A percentile compares a stretch with the other conserved stretches of the same genome.
Evolutionary conservation across 805 yeast species (phyloP).

Genomic region (Pichia scutulata): DNA sequence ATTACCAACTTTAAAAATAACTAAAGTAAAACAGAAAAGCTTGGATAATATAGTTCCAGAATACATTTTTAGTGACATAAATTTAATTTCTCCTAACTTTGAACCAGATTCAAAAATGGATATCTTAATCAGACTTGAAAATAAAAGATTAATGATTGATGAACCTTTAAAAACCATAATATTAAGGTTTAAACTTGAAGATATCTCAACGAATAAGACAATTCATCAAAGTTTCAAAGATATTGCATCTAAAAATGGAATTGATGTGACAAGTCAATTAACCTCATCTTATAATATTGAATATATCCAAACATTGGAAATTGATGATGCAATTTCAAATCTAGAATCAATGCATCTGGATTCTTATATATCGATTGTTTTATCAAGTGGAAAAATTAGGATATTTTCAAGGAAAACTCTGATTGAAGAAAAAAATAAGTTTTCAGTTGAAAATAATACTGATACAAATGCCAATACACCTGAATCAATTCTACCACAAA

Average conservation of each 20-base stretch:
- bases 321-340: constrained; percentile 24
- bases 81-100: constrained; percentile 39
- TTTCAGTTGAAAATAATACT: constrained; percentile 19
- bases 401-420: constrained; percentile 34
- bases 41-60: constrained; percentile 12
- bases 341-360: constrained; percentile 33
- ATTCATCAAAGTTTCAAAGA: constrained; percentile 21
- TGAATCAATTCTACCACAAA: constrained; percentile 18
- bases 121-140: constrained; percentile 37
- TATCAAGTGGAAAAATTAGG: constrained; percentile 39
- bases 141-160: constrained; percentile 11
- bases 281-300: constrained; percentile 8
- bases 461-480: constrained; percentile 3
- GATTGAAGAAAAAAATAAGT: constrained; percentile 18
- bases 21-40: constrained; percentile 24
- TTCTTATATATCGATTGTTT: constrained; percentile 31
- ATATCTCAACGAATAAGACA: constrained; percentile 7
- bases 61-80: constrained; percentile 25
- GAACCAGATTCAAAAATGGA: constrained; percentile 37
- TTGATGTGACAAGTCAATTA: constrained; percentile 6
- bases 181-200: constrained; percentile 22
- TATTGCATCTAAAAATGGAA: constrained; percentile 17
- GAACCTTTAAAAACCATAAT: constrained; percentile 19
- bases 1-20: constrained; percentile 33
- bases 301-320: constrained; percentile 17